These are phyloP conservation scores for Cladosporium halotolerans DNA, from an alignment of 2,329 filamentous ascomycete species.

Conservation along the genomic window DNA sequence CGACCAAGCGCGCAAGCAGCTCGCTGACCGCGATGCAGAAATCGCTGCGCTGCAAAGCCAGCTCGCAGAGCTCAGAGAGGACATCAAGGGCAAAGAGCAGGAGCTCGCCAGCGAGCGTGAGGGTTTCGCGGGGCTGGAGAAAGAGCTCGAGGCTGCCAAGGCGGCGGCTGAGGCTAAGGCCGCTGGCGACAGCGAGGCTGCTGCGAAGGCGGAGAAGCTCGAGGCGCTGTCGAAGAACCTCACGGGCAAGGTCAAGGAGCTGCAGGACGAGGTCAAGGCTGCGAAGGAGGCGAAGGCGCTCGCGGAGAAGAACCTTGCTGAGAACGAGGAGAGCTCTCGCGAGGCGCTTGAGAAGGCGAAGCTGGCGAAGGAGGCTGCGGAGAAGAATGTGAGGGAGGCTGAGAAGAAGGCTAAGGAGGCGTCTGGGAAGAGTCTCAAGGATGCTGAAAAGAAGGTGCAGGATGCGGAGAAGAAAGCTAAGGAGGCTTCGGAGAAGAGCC, in stretches of 20 bases:
- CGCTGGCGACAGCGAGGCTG: not conserved
- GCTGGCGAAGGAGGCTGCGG: constrained; percentile 30
- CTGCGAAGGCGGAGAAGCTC: constrained; percentile 5
- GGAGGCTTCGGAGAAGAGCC: constrained; percentile 9
- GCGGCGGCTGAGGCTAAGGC: constrained; percentile 13
- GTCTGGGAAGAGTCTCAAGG: constrained; percentile 14
- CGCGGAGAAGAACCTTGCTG: constrained; percentile 4
- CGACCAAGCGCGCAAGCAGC: constrained; percentile 18
- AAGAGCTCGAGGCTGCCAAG: constrained; percentile 23
- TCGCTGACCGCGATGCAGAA: constrained; percentile 40
- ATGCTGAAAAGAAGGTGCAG: constrained; percentile 43
- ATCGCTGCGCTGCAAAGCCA: constrained; percentile 19
- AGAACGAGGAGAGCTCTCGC: constrained; percentile 14
- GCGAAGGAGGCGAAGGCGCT: not conserved
- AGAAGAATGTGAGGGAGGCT: constrained; percentile 42
- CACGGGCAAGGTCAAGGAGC: constrained; percentile 19
- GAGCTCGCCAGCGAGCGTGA: constrained; percentile 27
- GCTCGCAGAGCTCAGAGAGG: constrained; percentile 22
- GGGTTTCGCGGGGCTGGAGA: constrained; percentile 27
- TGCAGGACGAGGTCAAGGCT: constrained; percentile 22
- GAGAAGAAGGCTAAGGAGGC: constrained; percentile 29
- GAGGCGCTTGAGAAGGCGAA: constrained; percentile 14
- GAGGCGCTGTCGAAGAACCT: constrained; percentile 13
- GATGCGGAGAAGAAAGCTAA: constrained; percentile 39
- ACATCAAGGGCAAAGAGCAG: constrained; percentile 25